Evolutionary conservation across 2,329 filamentous ascomycete species (phyloP), one percentile per base, ranked within the genome.

Genomic region (Microsporum ferrugineum): DNA sequence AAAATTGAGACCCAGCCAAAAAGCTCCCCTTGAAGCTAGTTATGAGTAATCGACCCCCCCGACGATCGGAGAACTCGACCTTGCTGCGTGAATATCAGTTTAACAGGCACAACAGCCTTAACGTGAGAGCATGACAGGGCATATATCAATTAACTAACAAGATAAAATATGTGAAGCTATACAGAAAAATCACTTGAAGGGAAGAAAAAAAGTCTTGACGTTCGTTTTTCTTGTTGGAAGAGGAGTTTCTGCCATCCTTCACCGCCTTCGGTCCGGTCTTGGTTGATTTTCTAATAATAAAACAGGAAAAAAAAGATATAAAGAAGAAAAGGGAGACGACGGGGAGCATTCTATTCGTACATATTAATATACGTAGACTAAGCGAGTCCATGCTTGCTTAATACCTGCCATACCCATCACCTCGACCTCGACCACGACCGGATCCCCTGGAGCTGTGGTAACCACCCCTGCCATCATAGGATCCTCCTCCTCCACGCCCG

Each of bases 391-490:
- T 56, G 17, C 12, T 17, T 38, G 38, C 53, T 67, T 58, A 71
- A 65, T 76, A 76, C 31, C 73, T 70, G 36, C 72, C 71, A 65
- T 76, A 75, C 61, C 74, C 72, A 63, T 73, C 72, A 59, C 69
- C 67, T 47, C 68, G 68, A 45, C 71, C 66, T n/a, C 67, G 66
- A 49, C 67, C 64, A 63, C 63, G 66, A 31, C 66, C 65, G 62
- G 65, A 59, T 6, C 65, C 62, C 34, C 65, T 57, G 39, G 61
- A 45, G 43, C 56, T 51, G 33, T 69, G 67, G 17, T 69, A 68
- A 14, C 66, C 62, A n/a, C 69, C 70, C 39, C 69, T 65, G 57
- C 63, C 66, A 47, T 67, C 62, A 51, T 63, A 43, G 31, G 61
- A 36, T 33, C 59, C 61, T 39, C 60, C 60, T 36, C 64, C 64